Evolutionary conservation across 768 basidiomycete genomes (phyloP), one percentile per base, ranked within the genome.

Genomic region (Calocybe indica): DNA sequence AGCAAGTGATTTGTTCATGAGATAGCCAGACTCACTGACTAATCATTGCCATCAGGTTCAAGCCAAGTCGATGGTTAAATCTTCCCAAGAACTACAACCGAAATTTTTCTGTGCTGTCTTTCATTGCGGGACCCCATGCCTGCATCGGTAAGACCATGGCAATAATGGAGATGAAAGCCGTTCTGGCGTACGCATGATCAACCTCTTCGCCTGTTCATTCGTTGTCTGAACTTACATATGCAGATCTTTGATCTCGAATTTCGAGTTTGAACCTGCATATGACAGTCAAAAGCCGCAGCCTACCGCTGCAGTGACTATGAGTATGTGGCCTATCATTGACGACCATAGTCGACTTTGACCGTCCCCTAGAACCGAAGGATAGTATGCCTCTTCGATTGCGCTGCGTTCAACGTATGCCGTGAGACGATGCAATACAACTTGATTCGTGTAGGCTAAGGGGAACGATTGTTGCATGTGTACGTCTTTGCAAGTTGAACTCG

Each of bases 81-180:
- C 61, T 70, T 3, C 69, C 71, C 7, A 50, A 63, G 43, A 54
- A 54, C 0, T 69, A 67, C 53, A 59, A 66, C 51, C 50, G 65
- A 1, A 55, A 62, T 10, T 68, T 65, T 38, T 69, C 70, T 5
- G 55, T 64, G 4, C 55, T 73, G 28, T 68, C 70, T 2, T 73
- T 77, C 53, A 66, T 70, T 38, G 55, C 63, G 12, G 68, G 71
- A 2, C 71, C 71, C 14, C 70, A 73, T 40, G 68, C 59, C 5
- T 73, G 71, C 48, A 72, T 73, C 33, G 71, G 71, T 5, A 70
- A 68, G 54, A 72, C 71, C 2, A 73, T 73, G 71, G 66, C 69
- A 0, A 62, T 73, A 5, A 62, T 65, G 31, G 71, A 73, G 54
- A 73, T 72, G 70, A 72, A 72, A 51, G 67, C 66, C 46, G 65